Percentiles rank a stretch among this genome's conserved stretches.
These are phyloP conservation scores for Lasiodiplodia theobromae DNA, from an alignment of 2,329 filamentous ascomycete genomes.

Conservation along the genomic window DNA sequence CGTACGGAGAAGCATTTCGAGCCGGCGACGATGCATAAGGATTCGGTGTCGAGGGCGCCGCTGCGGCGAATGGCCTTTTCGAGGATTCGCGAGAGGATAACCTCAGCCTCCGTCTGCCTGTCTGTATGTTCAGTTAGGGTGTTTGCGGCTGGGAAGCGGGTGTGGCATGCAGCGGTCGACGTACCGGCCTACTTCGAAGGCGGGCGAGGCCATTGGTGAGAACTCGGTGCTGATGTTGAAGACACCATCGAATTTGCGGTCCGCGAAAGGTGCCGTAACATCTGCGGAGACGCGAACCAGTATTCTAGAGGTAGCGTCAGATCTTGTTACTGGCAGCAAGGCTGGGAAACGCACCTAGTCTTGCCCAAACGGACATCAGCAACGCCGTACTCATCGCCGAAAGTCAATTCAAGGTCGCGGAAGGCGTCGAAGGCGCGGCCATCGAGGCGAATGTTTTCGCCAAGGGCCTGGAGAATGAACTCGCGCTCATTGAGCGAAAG, in stretches of 20 bases:
- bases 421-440: constrained; percentile 82
- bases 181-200: constrained; percentile 83
- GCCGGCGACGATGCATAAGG: constrained; percentile 89
- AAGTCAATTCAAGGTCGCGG: constrained; percentile 76
- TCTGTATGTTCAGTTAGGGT: constrained; percentile 50
- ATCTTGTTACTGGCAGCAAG: background rate
- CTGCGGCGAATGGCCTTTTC: constrained; percentile 95
- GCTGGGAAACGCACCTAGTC: constrained; percentile 71
- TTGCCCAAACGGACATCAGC: constrained; percentile 88
- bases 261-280: constrained; percentile 82
- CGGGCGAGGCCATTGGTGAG: constrained; percentile 88
- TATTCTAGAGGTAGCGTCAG: constrained; percentile 63
- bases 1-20: constrained; percentile 91
- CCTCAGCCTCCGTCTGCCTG: constrained; percentile 81
- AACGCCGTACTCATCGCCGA: constrained; percentile 90
- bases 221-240: constrained; percentile 93
- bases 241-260: constrained; percentile 93
- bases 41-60: constrained; percentile 92
- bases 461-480: constrained; percentile 84
- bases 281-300: constrained; percentile 86
- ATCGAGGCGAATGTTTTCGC: constrained; percentile 82
- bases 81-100: constrained; percentile 84
- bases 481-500: constrained; percentile 87
- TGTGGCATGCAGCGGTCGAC: constrained; percentile 32
- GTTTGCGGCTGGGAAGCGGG: constrained; percentile 30